Base-by-base conservation (phyloP, 106 monocot species). In the Dioscorea zingiberensis region DNA sequence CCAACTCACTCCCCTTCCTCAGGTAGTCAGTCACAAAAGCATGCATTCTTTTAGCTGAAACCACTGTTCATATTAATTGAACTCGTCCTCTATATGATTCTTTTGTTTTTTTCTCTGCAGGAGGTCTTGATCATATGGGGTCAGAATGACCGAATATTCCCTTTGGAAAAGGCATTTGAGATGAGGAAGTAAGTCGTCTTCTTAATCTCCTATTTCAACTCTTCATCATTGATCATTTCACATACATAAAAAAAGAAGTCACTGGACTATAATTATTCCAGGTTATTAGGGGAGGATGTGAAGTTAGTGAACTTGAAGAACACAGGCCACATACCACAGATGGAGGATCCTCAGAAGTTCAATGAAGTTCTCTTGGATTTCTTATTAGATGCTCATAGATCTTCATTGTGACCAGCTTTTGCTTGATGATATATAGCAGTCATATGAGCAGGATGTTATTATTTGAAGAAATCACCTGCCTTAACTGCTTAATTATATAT, bases 201-300 rank as follows among this genome's bases (percentile, higher is more conserved):
- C 27, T 27, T 6, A 21, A 3, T 0, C 3, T 28, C 21, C 7
- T 21, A 45, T 48, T 25, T 24, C n/a, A n/a, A n/a, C n/a, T n/a
- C n/a, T n/a, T n/a, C n/a, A n/a, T n/a, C n/a, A n/a, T n/a, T n/a
- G n/a, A n/a, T n/a, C n/a, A n/a, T n/a, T n/a, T n/a, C n/a, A n/a
- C n/a, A n/a, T n/a, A n/a, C n/a, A n/a, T n/a, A n/a, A n/a, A n/a
- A n/a, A n/a, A 51, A 18, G 51, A 51, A 4, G 3, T 51, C 15
- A 13, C 15, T 7, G 32, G 21, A 55, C 1, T 54, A 13, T 69
- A 9, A 14, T 63, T 3, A 65, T 16, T 67, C 55, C 82, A 87
- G 86, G 69, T n/a, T 30, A 16, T 70, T 87, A 4, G 86, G 86
- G 59, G 83, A 83, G 19, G 74, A 74, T 8, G 79, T 64, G n/a